A percentile compares a stretch with the other conserved stretches of the same genome.
Evolutionary conservation across 208 protist species (phyloP).

Genomic region (Trypanosoma theileri): DNA sequence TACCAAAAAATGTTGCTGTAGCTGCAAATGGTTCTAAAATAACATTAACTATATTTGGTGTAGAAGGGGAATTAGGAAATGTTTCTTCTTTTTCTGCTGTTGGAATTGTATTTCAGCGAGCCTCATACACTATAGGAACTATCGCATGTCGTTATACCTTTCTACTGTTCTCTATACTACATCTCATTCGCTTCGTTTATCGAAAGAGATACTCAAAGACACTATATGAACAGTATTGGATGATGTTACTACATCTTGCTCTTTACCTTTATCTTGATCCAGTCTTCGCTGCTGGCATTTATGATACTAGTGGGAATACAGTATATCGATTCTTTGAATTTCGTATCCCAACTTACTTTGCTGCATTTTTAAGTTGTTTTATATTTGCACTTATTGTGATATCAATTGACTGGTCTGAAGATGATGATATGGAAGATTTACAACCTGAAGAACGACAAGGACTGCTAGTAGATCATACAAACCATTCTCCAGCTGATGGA

Average conservation of each 20-base stretch:
- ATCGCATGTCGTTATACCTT: constrained; percentile 67
- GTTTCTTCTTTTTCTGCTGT: constrained; percentile 43
- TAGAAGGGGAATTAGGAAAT: constrained; percentile 53
- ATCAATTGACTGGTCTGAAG: constrained; percentile 34
- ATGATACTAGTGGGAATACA: constrained; percentile 12
- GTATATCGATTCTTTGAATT: constrained; percentile 67
- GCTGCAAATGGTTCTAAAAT: constrained; percentile 39
- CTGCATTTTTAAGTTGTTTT: constrained; percentile 56
- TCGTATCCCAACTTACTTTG: constrained; percentile 71
- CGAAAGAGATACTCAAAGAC: constrained; percentile 28
- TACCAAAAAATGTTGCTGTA: constrained; percentile 55
- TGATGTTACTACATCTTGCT: constrained; percentile 45
- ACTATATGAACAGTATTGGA: constrained; percentile 67
- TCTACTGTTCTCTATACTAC: constrained; percentile 44
- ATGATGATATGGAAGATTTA: neutral
- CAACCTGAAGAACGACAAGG: neutral
- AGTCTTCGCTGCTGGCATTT: constrained; percentile 55
- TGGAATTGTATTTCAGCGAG: constrained; percentile 66
- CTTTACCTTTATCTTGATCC: constrained; percentile 70
- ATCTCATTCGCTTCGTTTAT: constrained; percentile 54
- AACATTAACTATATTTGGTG: constrained; percentile 57
- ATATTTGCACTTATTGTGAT: constrained; percentile 57
- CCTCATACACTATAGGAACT: constrained; percentile 59
- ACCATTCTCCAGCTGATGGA: neutral
- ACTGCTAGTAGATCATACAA: neutral